Evolutionary conservation across 2,329 filamentous ascomycete species (phyloP).

Genomic region (Aureobasidium sp.): DNA sequence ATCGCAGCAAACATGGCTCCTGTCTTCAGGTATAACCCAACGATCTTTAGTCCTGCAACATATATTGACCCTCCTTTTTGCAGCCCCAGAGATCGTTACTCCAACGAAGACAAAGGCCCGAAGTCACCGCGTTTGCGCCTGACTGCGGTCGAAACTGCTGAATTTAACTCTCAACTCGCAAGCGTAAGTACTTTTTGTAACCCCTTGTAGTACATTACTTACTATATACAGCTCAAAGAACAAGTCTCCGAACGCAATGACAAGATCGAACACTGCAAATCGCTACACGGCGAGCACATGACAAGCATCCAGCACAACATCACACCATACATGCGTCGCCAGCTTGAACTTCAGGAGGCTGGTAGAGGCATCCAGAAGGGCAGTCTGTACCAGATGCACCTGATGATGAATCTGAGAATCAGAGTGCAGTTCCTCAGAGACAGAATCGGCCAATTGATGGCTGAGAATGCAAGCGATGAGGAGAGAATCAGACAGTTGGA

Average conservation of each 20-base stretch:
- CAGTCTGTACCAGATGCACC: neutral
- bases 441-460: neutral
- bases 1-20: neutral
- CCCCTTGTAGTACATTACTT: neutral
- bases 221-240: neutral
- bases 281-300: neutral
- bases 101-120: neutral
- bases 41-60: neutral
- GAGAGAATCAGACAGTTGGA: neutral
- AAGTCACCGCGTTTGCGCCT: neutral
- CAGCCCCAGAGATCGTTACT: conserved; percentile 4
- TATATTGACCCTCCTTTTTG: neutral
- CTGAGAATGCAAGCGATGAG: neutral
- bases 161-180: neutral
- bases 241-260: neutral
- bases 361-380: neutral
- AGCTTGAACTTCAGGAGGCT: neutral
- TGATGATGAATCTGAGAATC: conserved; percentile 1
- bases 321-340: neutral
- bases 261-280: neutral
- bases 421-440: neutral
- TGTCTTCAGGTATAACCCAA: neutral
- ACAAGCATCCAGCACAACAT: neutral
- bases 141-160: neutral
- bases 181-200: neutral